Base-by-base conservation (phyloP, 306 rosid genomes). In the Gleditsia sinensis region DNA sequence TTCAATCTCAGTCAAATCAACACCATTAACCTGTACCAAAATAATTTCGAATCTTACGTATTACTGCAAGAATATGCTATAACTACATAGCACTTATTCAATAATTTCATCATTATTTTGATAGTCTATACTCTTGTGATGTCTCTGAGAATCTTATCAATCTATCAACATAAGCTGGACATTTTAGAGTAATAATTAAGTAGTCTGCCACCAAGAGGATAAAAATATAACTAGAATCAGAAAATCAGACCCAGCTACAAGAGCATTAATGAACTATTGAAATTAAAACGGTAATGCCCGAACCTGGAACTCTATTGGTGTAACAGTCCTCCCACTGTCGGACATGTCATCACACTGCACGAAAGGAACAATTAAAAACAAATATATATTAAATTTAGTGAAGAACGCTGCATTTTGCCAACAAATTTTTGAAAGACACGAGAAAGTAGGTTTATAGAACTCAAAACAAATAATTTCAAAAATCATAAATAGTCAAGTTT, bases 231-330 rank as follows among this genome's bases (percentile, higher is more conserved):
- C n/a, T n/a, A n/a, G n/a, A n/a, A n/a, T n/a, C n/a, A n/a, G n/a
- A 19, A 9, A 3, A n/a, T 12, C 16, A 69, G 28, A 37, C 24
- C 25, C 13, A 6, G 67, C 56, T 19, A 36, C 21, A 71, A 53
- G 3, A 71, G 40, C 17, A 61, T 25, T 14, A 45, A 70, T 48
- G 71, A 69, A 67, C 79, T 49, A 53, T 40, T 16, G 49, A 51
- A 16, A 30, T 63, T 34, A 20, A 25, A n/a, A 28, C 43, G 5
- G 10, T 21, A 49, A 24, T 8, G 30, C 49, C 50, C 58, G 66
- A 76, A 89, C 94, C 94, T 89, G 72, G 75, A 89, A 89, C 72
- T 81, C 80, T 27, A 83, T 75, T 42, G 94, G 91, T 6, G 81
- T 89, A 19, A 48, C 13, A 12, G 91, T 89, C 83, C 60, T 89